Base-by-base conservation (phyloP, 2,329 filamentous ascomycete species). In the Clarireedia hainanense region DNA sequence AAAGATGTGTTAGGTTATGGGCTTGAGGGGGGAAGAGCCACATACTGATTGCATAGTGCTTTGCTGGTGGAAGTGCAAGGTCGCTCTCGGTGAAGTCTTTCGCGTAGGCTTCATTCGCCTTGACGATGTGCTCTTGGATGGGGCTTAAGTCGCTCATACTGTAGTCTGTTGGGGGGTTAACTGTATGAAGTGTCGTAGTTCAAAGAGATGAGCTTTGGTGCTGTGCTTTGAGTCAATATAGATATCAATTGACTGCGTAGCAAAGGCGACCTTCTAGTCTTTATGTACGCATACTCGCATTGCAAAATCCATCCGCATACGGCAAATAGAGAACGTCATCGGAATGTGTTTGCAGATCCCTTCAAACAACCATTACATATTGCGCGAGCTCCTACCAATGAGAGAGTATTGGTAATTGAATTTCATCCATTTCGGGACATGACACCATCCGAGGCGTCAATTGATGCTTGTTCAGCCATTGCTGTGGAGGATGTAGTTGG, bases 51-150 rank as follows among this genome's bases (percentile, higher is more conserved):
- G 82, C 74, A 65, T 88, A 88, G 63, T 85, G 80, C 71, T 86
- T 86, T 9, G 80, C 80, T 0, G 88, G 88, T 0, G 86, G 85
- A 1, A 90, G 76, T 0, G 80, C 76, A 4, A 91, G 76, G 59
- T 83, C 61, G 15, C 84, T 86, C 59, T 88, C 75, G n/a, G 75
- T 80, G 69, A 91, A 91, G 2, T 68, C 71, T 2, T 74, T 70
- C 4, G 75, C 77, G 64, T 85, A 84, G 34, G 75, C 70, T 34
- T 74, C 75, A 67, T 88, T 88, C 48, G 77, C 77, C 47, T 75
- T 68, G 53, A 79, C 73, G 23, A 86, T 68, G 57, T 82, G 80
- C 59, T 79, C 68, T 63, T 81, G 79, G 55, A 76, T 75, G 14
- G 72, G 67, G 47, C 76, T 73, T 14, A 9, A 52, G 4, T 26